A percentile compares a stretch with the other conserved stretches of the same genome.
Conservation (phyloP, 345 rosid species). For the Brassica carinata region DNA sequence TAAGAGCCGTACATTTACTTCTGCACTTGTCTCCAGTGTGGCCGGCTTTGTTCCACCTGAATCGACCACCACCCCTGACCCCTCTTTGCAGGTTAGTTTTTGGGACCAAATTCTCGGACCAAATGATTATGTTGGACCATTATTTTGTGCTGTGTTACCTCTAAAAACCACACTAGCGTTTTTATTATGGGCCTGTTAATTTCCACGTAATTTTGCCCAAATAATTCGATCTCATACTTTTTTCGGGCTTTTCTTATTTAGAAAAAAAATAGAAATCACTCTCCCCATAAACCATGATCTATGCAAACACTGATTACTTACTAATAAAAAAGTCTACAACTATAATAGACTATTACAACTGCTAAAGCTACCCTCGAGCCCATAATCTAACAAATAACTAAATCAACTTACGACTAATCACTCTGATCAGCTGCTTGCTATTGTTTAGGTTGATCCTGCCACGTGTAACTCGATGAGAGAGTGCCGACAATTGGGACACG, state of each 20-base stretch:
- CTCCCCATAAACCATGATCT: neutral
- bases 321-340: neutral
- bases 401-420: neutral
- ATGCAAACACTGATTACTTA: neutral
- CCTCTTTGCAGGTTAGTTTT: too few relatives aligned
- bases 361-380: neutral
- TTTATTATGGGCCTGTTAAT: neutral
- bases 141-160: neutral
- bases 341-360: neutral
- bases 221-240: neutral
- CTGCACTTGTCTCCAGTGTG: neutral
- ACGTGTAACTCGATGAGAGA: conserved; percentile 37
- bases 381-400: neutral
- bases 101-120: too few relatives aligned
- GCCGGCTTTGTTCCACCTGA: too few relatives aligned
- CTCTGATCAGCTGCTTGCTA: neutral
- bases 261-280: neutral
- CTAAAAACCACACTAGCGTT: neutral
- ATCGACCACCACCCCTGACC: too few relatives aligned
- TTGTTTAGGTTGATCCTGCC: neutral
- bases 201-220: neutral
- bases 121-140: neutral
- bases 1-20: neutral
- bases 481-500: conserved; percentile 68
- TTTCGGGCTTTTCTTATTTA: neutral